Percentiles rank a stretch among this genome's conserved stretches.
Conservation (phyloP, 75 land plant species). For the Adiantum capillusveneris region DNA sequence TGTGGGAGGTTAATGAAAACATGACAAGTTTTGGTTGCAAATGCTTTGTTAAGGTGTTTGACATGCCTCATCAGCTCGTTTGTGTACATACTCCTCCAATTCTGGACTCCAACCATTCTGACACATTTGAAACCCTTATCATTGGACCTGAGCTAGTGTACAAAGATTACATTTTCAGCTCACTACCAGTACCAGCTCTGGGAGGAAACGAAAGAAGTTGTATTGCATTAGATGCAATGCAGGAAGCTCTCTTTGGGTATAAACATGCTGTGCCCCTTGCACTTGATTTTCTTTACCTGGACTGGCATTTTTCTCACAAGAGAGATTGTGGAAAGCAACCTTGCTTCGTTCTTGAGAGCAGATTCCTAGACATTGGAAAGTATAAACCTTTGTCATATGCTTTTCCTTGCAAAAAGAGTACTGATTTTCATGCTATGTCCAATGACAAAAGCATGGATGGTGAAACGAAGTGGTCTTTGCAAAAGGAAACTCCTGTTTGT, state of each 20-base stretch:
- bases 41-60: neutral
- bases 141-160: conserved; percentile 11
- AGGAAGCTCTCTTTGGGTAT: neutral
- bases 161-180: neutral
- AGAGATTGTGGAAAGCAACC: conserved; percentile 4
- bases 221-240: neutral
- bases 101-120: neutral
- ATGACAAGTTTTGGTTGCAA: neutral
- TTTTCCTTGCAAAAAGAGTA: neutral
- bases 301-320: conserved; percentile 14
- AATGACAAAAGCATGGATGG: neutral
- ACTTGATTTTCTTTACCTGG: conserved; percentile 6
- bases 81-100: neutral
- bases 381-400: neutral
- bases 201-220: neutral
- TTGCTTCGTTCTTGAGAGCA: conserved; percentile 8
- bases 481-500: neutral
- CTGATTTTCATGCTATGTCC: neutral
- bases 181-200: conserved; percentile 10
- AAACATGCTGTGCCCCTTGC: conserved; percentile 3
- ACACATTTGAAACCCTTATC: conserved; percentile 10
- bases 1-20: neutral
- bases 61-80: neutral
- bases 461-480: neutral
- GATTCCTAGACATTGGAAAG: neutral